Evolutionary conservation across 1,284 basidiomycete species (phyloP), one percentile per base, ranked within the genome.

Genomic region (Cryptococcus amylolentus): DNA sequence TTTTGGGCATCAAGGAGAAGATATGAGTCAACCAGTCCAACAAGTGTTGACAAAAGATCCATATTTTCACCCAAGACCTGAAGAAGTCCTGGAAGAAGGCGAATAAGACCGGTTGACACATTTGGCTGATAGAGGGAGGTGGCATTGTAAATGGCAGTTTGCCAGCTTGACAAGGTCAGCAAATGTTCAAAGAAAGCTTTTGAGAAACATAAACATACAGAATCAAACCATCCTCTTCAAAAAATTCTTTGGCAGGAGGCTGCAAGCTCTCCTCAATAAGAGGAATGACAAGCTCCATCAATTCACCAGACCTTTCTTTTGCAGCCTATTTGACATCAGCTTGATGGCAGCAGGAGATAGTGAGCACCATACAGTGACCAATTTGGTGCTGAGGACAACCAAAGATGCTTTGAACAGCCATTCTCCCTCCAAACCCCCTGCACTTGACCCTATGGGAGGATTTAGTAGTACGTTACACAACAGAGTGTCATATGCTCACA

Each of bases 361-460:
- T 6, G 28, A 28, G 18, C 10, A 45, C 69, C 81, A 53, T 66
- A 89, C 89, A 62, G 82, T 80, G 5, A 92, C 80, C 14, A 94
- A 77, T 63, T 85, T 87, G 20, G 84, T 86, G 44, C 91, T 83
- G 5, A 88, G 85, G 6, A 81, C 82, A 4, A 94, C 80, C 5
- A 94, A 77, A 2, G 85, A 85, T 2, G 81, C 81, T 71, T 91
- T 93, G 79, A 91, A 88, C 20, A 90, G 73, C 82, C 84, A 88
- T 61, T 92, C 87, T 12, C 86, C 84, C 26, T 84, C 86, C n/a
- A 76, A 61, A 12, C 69, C 67, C 0, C 58, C 46, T 7, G 76
- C 69, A 6, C 68, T 63, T 52, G 71, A 69, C 76, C 75, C 73
- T 75, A 55, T 31, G 39, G 2, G n/a, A 20, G 54, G 18, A 53